These are phyloP conservation scores for Syzygium grande DNA, from an alignment of 345 rosid genomes.

Conservation along the genomic window DNA sequence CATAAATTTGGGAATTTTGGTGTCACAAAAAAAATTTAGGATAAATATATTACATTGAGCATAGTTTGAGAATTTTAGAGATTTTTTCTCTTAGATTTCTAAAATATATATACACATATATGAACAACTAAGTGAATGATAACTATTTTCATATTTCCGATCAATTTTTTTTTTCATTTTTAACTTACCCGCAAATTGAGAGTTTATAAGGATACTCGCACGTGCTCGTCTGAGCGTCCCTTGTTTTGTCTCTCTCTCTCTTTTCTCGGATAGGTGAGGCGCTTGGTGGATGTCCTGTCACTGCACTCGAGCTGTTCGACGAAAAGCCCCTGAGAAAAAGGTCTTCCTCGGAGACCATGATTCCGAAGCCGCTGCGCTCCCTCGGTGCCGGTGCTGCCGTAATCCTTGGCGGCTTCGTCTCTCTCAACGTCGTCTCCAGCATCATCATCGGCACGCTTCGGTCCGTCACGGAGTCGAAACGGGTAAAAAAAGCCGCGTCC, in stretches of 20 bases:
- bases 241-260: background rate
- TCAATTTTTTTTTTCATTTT: too few species aligned
- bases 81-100: too few species aligned
- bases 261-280: background rate
- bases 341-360: background rate
- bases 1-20: too few species aligned
- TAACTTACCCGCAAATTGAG: background rate
- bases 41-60: fast-evolving
- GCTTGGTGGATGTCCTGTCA: background rate
- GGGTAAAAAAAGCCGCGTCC: background rate
- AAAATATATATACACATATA: too few species aligned
- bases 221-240: too few species aligned
- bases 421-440: conserved; percentile 8
- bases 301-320: background rate
- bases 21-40: too few species aligned
- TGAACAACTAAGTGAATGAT: background rate
- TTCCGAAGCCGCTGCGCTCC: conserved; percentile 1
- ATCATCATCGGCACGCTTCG: conserved; percentile 2
- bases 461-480: conserved; percentile 4
- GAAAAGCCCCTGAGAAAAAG: background rate
- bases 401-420: conserved; percentile 3
- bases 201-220: too few species aligned
- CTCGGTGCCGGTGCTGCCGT: conserved; percentile 8
- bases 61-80: too few species aligned
- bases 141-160: background rate